phyloP scores from a whole-genome alignment of 805 yeast genomes.

The Saccharomycopsis guyanensis region DNA sequence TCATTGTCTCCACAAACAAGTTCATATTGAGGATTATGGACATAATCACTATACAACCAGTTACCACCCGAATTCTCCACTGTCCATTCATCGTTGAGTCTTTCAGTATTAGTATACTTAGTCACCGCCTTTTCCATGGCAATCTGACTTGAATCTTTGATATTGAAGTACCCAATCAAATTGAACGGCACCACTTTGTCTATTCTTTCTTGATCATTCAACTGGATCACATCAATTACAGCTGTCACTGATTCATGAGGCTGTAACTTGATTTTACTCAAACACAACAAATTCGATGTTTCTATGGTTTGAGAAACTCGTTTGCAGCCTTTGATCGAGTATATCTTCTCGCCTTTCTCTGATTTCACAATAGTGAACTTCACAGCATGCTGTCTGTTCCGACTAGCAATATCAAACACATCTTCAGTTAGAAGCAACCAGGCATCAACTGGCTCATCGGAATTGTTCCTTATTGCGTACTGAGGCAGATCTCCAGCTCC shows the following conservation, averaged over 20 bases:
- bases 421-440: constrained; percentile 39
- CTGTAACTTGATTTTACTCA: constrained; percentile 28
- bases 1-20: constrained; percentile 21
- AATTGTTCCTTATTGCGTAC: constrained; percentile 32
- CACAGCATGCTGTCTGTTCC: constrained; percentile 21
- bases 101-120: constrained; percentile 22
- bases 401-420: constrained; percentile 10
- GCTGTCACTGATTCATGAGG: constrained; percentile 29
- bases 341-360: constrained; percentile 28
- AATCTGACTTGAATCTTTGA: constrained; percentile 13
- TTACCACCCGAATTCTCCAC: constrained; percentile 44
- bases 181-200: not conserved
- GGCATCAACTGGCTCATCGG: constrained; percentile 27
- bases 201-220: not conserved
- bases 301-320: constrained; percentile 17
- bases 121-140: constrained; percentile 29
- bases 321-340: constrained; percentile 19
- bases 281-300: constrained; percentile 31
- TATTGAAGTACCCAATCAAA: not conserved
- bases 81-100: constrained; percentile 38
- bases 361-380: constrained; percentile 26
- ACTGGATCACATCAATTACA: constrained; percentile 16
- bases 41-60: constrained; percentile 39
- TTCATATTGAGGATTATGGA: constrained; percentile 49
- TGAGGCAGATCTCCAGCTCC: constrained; percentile 32